Conservation (phyloP, 495 filamentous ascomycete genomes). For the Darksidea phi region DNA sequence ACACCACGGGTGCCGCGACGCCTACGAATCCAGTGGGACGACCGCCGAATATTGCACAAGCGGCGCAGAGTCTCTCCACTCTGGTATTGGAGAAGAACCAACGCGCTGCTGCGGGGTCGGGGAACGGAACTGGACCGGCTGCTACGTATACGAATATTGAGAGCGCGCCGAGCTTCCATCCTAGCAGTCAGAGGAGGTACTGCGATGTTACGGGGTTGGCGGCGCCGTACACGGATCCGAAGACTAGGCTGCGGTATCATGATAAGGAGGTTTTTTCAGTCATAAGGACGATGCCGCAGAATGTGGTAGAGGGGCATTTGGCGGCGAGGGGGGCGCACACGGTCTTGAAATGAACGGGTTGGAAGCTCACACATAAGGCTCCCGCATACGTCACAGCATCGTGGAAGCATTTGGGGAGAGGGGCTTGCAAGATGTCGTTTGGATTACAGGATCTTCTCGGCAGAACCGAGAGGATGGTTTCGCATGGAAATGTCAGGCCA, state of each 20-base stretch:
- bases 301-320: conserved; percentile 79
- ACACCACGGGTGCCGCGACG: conserved; percentile 58
- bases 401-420: too few species aligned
- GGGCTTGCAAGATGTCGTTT: too few species aligned
- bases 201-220: conserved; percentile 93
- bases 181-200: conserved; percentile 74
- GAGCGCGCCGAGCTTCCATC: conserved; percentile 76
- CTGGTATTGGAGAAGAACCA: conserved; percentile 73
- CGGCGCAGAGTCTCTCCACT: conserved; percentile 77
- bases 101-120: conserved; percentile 23
- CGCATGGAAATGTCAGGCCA: conserved; percentile 56
- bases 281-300: conserved; percentile 72
- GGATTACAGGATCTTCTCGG: too few species aligned
- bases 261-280: conserved; percentile 84
- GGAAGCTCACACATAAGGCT: too few species aligned
- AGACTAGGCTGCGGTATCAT: conserved; percentile 85
- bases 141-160: conserved; percentile 96
- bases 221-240: conserved; percentile 87
- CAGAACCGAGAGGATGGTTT: neutral
- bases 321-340: conserved; percentile 89
- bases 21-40: conserved; percentile 45
- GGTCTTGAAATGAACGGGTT: conserved; percentile 68
- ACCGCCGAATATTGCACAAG: conserved; percentile 73
- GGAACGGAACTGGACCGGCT: conserved; percentile 55
- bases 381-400: too few species aligned